These are phyloP conservation scores for Coprinopsis sp. DNA, from an alignment of 768 basidiomycete species.

Conservation along the genomic window DNA sequence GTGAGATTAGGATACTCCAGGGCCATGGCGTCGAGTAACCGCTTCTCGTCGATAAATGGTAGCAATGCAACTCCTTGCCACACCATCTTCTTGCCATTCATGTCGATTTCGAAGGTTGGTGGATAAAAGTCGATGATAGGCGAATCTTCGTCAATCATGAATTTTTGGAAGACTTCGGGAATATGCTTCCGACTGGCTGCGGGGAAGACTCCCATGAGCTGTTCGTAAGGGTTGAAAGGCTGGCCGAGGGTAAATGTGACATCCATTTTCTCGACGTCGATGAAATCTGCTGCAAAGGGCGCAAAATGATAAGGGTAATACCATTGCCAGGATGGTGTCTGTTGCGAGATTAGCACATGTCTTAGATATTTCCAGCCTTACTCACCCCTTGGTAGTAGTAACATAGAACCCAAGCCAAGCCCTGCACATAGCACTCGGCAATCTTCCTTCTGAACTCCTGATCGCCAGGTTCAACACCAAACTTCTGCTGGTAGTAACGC, in stretches of 20 bases:
- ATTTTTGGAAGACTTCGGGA: slow-evolving; percentile 74
- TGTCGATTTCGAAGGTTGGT: slow-evolving; percentile 87
- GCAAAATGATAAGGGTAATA: slow-evolving; percentile 99
- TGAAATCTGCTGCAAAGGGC: slow-evolving; percentile 94
- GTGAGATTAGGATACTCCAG: slow-evolving; percentile 60
- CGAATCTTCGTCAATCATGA: slow-evolving; percentile 85
- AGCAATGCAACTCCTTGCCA: slow-evolving; percentile 98
- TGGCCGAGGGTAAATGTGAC: slow-evolving; percentile 75
- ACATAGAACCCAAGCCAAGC: slow-evolving; percentile 90
- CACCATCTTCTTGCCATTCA: slow-evolving; percentile 99
- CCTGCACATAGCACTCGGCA: slow-evolving; percentile 84
- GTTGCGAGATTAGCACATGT: slow-evolving; percentile 10
- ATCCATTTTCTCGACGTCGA: slow-evolving; percentile 70
- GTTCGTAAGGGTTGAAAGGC: slow-evolving; percentile 96
- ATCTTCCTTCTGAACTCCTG: slow-evolving; percentile 64
- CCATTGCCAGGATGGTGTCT: slow-evolving; percentile 98
- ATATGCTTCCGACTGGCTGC: slow-evolving; percentile 90
- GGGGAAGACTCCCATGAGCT: slow-evolving; percentile 97
- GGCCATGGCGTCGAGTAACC: slow-evolving; percentile 82
- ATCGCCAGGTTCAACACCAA: slow-evolving; percentile 71
- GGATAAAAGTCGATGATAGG: slow-evolving; percentile 98
- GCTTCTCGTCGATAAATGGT: slow-evolving; percentile 88
- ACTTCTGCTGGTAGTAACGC: slow-evolving; percentile 93
- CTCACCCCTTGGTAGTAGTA: slow-evolving; percentile 98
- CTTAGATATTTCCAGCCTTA: slow-evolving; percentile 2